Conservation (phyloP, 2,329 filamentous ascomycete genomes). For the Rutstroemia sydowiana region DNA sequence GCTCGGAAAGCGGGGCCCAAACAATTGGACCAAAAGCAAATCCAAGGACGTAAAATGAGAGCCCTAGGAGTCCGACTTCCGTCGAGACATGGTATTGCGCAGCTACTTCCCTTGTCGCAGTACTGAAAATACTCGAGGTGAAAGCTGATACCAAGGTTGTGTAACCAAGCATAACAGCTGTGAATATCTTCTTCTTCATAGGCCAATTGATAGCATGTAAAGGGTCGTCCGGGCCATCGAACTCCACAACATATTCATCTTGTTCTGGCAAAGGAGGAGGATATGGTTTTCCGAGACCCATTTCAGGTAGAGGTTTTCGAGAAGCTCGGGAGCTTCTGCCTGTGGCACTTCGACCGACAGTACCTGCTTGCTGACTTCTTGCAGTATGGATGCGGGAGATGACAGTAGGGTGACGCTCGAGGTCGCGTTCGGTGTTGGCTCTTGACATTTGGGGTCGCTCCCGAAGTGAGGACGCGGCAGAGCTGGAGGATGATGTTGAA, state of each 20-base stretch:
- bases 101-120: constrained; percentile 52
- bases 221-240: constrained; percentile 76
- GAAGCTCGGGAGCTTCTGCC: constrained; percentile 34
- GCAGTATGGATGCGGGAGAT: constrained; percentile 66
- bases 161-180: constrained; percentile 62
- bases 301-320: constrained; percentile 54
- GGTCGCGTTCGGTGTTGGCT: constrained; percentile 56
- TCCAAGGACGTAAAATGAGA: constrained; percentile 64
- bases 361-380: constrained; percentile 61
- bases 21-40: constrained; percentile 66
- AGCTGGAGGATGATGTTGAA: constrained; percentile 39
- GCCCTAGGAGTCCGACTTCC: constrained; percentile 57
- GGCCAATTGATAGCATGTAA: constrained; percentile 86
- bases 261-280: constrained; percentile 61
- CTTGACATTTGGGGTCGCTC: constrained; percentile 47
- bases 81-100: constrained; percentile 50
- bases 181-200: constrained; percentile 63
- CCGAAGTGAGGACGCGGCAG: constrained; percentile 30
- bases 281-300: constrained; percentile 68
- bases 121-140: constrained; percentile 67
- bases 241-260: constrained; percentile 78
- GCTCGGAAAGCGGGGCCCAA: constrained; percentile 67
- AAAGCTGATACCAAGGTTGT: constrained; percentile 67
- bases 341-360: constrained; percentile 51
- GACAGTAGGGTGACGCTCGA: constrained; percentile 62